These are phyloP conservation scores for Zasmidium angulare DNA, from an alignment of 2,329 filamentous ascomycete genomes.

Conservation along the genomic window DNA sequence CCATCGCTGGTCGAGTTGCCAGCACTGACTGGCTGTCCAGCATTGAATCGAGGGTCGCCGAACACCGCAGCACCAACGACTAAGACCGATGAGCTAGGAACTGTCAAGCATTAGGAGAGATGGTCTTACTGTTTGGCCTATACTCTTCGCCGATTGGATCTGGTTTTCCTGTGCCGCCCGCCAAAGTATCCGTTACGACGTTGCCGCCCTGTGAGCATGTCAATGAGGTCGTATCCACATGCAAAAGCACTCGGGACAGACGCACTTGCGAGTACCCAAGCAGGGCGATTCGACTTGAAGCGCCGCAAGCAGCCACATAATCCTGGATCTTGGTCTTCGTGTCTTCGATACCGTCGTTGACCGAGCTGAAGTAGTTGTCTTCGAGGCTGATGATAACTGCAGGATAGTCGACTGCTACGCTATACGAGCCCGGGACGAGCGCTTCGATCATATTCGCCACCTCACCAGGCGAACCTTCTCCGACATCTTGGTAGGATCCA, in stretches of 20 bases:
- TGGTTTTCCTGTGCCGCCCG: constrained; percentile 25
- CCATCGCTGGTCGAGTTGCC: constrained; percentile 35
- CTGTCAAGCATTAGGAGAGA: neutral
- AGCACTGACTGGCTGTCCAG: constrained; percentile 30
- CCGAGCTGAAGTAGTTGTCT: constrained; percentile 25
- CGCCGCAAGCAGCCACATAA: constrained; percentile 33
- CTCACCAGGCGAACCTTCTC: constrained; percentile 35
- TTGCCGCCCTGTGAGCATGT: constrained; percentile 19
- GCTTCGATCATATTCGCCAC: constrained; percentile 35
- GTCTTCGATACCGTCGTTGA: constrained; percentile 33
- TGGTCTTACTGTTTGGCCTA: constrained; percentile 28
- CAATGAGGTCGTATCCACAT: neutral
- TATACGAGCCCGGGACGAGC: constrained; percentile 35
- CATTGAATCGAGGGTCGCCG: constrained; percentile 38
- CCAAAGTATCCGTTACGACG: constrained; percentile 19
- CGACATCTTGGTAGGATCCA: constrained; percentile 30
- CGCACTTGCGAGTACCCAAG: constrained; percentile 37
- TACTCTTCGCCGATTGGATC: constrained; percentile 28
- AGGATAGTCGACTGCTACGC: constrained; percentile 33
- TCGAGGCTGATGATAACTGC: constrained; percentile 23
- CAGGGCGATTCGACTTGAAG: constrained; percentile 35
- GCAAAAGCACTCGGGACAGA: neutral
- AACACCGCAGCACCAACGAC: constrained; percentile 38
- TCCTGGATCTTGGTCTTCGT: constrained; percentile 32
- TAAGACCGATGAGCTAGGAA: constrained; percentile 11